phyloP scores from a whole-genome alignment of 2,329 filamentous ascomycete species.

The Emergomyces pasteurianus region DNA sequence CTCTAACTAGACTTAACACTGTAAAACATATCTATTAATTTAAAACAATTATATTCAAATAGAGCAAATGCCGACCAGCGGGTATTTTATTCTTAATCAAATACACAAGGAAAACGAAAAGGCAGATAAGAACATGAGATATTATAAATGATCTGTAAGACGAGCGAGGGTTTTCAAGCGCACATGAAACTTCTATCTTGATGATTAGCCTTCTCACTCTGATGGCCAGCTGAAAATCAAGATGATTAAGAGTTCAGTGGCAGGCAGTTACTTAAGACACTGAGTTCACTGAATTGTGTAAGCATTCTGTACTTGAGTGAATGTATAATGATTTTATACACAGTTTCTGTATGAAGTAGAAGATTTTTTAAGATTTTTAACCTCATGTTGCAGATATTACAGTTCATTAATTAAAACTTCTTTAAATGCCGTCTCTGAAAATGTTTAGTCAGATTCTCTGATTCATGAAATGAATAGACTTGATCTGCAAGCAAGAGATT shows the following conservation, averaged over 20 bases:
- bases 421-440: neutral
- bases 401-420: neutral
- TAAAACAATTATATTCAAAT: neutral
- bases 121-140: neutral
- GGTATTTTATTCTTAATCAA: neutral
- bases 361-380: neutral
- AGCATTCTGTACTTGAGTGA: neutral
- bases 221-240: neutral
- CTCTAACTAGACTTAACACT: too few species aligned
- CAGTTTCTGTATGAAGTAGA: neutral
- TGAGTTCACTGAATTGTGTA: neutral
- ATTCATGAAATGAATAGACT: neutral
- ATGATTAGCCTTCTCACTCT: neutral
- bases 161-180: neutral
- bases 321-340: neutral
- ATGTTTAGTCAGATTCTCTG: neutral
- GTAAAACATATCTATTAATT: neutral
- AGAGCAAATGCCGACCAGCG: neutral
- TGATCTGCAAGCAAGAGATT: neutral
- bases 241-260: neutral
- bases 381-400: neutral
- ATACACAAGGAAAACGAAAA: neutral
- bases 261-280: neutral
- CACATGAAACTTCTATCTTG: neutral
- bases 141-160: neutral